Evolutionary conservation across 1,284 basidiomycete genomes (phyloP).

Genomic region (Melampsora americana): DNA sequence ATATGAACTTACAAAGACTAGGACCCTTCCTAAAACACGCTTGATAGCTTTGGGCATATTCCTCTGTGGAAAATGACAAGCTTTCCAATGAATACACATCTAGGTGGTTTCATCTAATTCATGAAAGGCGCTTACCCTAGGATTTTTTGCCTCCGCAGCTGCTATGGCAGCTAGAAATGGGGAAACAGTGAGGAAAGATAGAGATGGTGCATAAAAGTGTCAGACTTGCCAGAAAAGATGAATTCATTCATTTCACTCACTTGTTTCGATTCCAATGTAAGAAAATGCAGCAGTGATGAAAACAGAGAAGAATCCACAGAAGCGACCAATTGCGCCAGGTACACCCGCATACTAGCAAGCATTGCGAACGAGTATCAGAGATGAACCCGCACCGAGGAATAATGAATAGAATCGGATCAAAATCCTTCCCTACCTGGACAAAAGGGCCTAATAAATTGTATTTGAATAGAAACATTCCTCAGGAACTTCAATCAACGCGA

Average conservation of each 20-base stretch:
- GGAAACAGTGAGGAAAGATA: neutral
- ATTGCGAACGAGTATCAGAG: neutral
- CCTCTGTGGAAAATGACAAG: slow-evolving; percentile 8
- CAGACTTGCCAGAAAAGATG: neutral
- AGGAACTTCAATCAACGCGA: no score
- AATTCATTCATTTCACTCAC: neutral
- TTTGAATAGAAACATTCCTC: no score
- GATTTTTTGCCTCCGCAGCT: slow-evolving; percentile 44
- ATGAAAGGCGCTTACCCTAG: slow-evolving; percentile 17
- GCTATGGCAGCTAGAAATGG: slow-evolving; percentile 35
- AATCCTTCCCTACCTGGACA: neutral
- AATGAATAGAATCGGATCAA: neutral
- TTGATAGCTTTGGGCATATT: slow-evolving; percentile 44
- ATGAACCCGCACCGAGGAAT: neutral
- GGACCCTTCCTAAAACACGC: slow-evolving; percentile 36
- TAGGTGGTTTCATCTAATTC: neutral
- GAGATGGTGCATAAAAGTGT: neutral
- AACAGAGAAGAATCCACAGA: slow-evolving; percentile 38
- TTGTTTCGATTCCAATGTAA: slow-evolving; percentile 41
- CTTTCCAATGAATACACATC: neutral
- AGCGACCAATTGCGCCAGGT: slow-evolving; percentile 31
- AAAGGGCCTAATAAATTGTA: neutral
- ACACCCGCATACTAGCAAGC: slow-evolving; percentile 27
- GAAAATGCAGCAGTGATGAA: slow-evolving; percentile 35
- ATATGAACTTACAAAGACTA: slow-evolving; percentile 28